phyloP scores from a whole-genome alignment of 805 yeast species.

The Myxozyma udenii region DNA sequence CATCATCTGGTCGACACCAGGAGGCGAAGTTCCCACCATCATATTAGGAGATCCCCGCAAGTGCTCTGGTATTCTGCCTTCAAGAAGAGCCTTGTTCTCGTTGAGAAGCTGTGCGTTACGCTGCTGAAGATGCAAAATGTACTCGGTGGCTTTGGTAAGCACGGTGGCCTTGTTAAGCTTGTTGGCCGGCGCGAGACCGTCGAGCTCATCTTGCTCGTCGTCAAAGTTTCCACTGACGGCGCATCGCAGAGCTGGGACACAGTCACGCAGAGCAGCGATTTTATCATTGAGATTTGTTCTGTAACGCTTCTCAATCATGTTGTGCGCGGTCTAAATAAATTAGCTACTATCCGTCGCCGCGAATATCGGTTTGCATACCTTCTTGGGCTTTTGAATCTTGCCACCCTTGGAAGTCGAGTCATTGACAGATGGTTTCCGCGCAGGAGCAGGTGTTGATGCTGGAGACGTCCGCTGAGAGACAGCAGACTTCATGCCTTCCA shows the following conservation, averaged over 20 bases:
- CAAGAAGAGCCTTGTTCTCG: slow-evolving; percentile 46
- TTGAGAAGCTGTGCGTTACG: slow-evolving; percentile 56
- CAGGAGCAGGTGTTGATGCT: background rate
- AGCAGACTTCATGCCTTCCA: background rate
- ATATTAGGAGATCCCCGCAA: background rate
- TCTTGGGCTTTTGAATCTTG: slow-evolving; percentile 37
- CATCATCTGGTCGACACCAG: slow-evolving; percentile 8
- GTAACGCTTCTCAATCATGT: slow-evolving; percentile 77
- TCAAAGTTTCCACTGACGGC: slow-evolving; percentile 45
- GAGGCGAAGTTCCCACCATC: slow-evolving; percentile 1
- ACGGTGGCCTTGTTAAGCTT: slow-evolving; percentile 77
- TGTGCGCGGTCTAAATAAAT: slow-evolving; percentile 58
- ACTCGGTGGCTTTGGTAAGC: slow-evolving; percentile 73
- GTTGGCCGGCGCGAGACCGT: slow-evolving; percentile 71
- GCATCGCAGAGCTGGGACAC: slow-evolving; percentile 73
- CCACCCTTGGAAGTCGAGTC: slow-evolving; percentile 26
- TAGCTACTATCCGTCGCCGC: background rate
- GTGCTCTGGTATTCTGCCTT: slow-evolving; percentile 21
- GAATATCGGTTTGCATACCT: slow-evolving; percentile 24
- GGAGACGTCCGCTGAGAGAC: background rate
- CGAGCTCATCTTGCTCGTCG: slow-evolving; percentile 50
- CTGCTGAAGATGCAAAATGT: slow-evolving; percentile 66
- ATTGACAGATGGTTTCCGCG: background rate
- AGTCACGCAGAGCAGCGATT: slow-evolving; percentile 64
- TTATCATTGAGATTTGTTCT: slow-evolving; percentile 72